These are phyloP conservation scores for Penicillium simplicissimum DNA, from an alignment of 495 filamentous ascomycete genomes.

Conservation along the genomic window DNA sequence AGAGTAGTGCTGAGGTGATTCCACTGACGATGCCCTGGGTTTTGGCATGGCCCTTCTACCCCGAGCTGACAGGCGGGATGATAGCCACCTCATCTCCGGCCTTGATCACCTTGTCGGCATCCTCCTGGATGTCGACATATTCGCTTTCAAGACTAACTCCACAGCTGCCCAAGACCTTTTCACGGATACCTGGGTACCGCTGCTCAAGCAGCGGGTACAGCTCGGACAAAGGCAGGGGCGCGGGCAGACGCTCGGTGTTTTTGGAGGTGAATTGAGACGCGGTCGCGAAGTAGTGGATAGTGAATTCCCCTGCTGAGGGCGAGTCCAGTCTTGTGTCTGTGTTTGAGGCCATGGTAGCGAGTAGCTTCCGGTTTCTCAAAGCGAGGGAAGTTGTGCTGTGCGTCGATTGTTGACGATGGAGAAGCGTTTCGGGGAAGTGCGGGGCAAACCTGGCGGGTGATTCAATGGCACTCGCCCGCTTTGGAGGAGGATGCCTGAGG, in stretches of 20 bases:
- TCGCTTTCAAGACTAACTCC: conserved; percentile 84
- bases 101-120: conserved; percentile 53
- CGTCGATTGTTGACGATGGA: background rate
- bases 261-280: conserved; percentile 73
- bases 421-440: background rate
- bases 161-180: conserved; percentile 71
- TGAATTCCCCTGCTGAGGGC: conserved; percentile 51
- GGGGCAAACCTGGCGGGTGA: background rate
- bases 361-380: background rate
- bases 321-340: background rate
- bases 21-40: background rate
- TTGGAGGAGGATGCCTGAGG: background rate
- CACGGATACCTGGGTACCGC: conserved; percentile 75
- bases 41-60: conserved; percentile 19
- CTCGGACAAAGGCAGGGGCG: conserved; percentile 65
- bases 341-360: background rate
- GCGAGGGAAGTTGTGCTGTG: background rate
- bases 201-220: conserved; percentile 75
- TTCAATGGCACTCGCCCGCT: background rate
- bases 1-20: background rate
- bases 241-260: conserved; percentile 67
- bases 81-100: conserved; percentile 89
- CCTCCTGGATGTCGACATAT: conserved; percentile 72
- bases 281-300: conserved; percentile 84
- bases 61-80: conserved; percentile 90